phyloP scores from a whole-genome alignment of 2,329 filamentous ascomycete species.

The Hypoxylon sp. region DNA sequence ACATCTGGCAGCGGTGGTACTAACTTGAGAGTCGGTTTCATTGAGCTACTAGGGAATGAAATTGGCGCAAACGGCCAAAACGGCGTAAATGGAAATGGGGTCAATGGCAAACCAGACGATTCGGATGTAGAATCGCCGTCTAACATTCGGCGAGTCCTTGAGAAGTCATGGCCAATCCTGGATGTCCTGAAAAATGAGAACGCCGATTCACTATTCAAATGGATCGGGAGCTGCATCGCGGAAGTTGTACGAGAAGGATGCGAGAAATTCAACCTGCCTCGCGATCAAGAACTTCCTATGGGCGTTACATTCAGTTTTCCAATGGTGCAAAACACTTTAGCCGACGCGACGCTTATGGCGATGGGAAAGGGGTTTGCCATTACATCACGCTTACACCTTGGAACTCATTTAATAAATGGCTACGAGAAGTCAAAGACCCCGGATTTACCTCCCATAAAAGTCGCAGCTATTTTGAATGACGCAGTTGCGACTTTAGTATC shows the following conservation, averaged over 20 bases:
- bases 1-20: conserved; percentile 69
- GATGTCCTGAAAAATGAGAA: conserved; percentile 82
- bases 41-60: conserved; percentile 68
- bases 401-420: conserved; percentile 70
- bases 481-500: conserved; percentile 85
- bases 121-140: conserved; percentile 40
- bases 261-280: conserved; percentile 59
- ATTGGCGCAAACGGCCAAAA: conserved; percentile 41
- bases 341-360: conserved; percentile 74
- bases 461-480: conserved; percentile 85
- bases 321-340: conserved; percentile 74
- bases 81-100: conserved; percentile 28
- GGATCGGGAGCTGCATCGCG: conserved; percentile 84
- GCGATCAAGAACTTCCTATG: conserved; percentile 67
- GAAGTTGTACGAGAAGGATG: conserved; percentile 76
- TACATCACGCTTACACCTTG: conserved; percentile 72
- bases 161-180: conserved; percentile 81
- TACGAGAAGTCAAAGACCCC: conserved; percentile 67
- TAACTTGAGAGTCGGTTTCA: conserved; percentile 77
- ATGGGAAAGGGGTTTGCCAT: conserved; percentile 82
- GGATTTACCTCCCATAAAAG: conserved; percentile 74
- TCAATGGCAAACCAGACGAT: conserved; percentile 23
- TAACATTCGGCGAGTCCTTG: conserved; percentile 72
- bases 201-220: conserved; percentile 81
- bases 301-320: conserved; percentile 81